Base-by-base conservation (phyloP, 768 basidiomycete species). In the Mycena vitilis region DNA sequence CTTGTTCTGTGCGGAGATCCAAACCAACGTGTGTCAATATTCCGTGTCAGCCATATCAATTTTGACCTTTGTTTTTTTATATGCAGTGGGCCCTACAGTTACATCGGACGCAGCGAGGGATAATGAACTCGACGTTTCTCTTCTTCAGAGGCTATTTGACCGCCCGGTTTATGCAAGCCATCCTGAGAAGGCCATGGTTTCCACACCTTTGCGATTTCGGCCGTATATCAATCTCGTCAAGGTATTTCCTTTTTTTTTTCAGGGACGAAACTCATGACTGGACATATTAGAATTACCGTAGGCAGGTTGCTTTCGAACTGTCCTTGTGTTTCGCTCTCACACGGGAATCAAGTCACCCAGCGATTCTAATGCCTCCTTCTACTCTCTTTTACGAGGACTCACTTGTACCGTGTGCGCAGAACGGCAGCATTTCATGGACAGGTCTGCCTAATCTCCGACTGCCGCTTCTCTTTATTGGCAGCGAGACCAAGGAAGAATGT, bases 321-420 rank as follows among this genome's bases (percentile, higher is more conserved):
- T 45, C 4, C 36, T 16, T 51, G 1, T 12, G 18, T 40, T 38
- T 60, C 4, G 30, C n/a, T 48, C 23, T 20, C 36, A n/a, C 40
- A 30, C 12, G 53, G 30, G 11, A 40, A 45, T 16, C 22, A 40
- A 85, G 84, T 66, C 84, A 86, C 73, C 85, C 85, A 23, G 85
- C 80, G 9, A 87, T 87, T 63, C 76, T 87, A 53, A 87, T 86
- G 86, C 84, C 85, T 15, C 84, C 86, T 13, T 86, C 85, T 8
- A 82, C 85, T 6, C 78, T 87, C n/a, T 87, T 87, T 61, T 87
- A 87, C 69, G 79, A 83, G 56, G 86, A 87, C 67, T 80, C 80
- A 4, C 67, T 87, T 64, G 79, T 83, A 61, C 85, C 86, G 1
- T 83, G 75, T 68, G 85, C 86, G 20, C 72, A 62, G 15, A 86